These are phyloP conservation scores for Populus simonii DNA, from an alignment of 345 rosid genomes.

Conservation along the genomic window DNA sequence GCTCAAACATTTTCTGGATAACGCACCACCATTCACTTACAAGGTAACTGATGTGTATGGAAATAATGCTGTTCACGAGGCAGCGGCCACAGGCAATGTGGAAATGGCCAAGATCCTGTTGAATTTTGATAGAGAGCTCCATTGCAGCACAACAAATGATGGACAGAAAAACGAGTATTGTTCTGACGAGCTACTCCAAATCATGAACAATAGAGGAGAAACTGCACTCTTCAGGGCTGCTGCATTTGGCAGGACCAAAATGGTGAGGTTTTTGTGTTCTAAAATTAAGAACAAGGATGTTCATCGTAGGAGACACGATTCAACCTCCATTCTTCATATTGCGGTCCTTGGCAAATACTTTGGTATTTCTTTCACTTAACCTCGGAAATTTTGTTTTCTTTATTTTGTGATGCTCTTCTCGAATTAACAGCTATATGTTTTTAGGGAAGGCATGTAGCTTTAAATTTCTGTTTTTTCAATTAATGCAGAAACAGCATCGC, in stretches of 20 bases:
- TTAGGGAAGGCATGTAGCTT: too few relatives aligned
- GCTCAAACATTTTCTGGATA: not conserved
- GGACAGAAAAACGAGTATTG: too few relatives aligned
- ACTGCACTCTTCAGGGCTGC: slow-evolving; percentile 24
- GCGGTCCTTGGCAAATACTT: slow-evolving; percentile 26
- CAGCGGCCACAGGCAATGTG: slow-evolving; percentile 18
- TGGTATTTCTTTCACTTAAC: slow-evolving; percentile 6
- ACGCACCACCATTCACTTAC: not conserved
- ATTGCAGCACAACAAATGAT: too few relatives aligned
- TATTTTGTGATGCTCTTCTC: too few relatives aligned
- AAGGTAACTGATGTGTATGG: slow-evolving; percentile 1
- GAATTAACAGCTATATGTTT: not conserved
- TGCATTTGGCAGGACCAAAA: slow-evolving; percentile 1
- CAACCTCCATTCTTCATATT: slow-evolving; percentile 27
- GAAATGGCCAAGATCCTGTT: not conserved
- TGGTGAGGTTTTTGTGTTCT: slow-evolving; percentile 6
- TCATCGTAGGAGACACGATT: slow-evolving; percentile 22
- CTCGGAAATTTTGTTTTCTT: too few relatives aligned
- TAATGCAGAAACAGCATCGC: slow-evolving; percentile 22
- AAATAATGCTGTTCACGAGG: slow-evolving; percentile 25
- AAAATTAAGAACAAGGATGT: not conserved
- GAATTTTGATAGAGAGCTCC: not conserved
- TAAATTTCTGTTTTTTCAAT: too few relatives aligned
- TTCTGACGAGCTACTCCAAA: not conserved
- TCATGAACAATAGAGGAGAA: slow-evolving; percentile 20